Conservation (phyloP, 345 rosid species). For the Populus nigra region DNA sequence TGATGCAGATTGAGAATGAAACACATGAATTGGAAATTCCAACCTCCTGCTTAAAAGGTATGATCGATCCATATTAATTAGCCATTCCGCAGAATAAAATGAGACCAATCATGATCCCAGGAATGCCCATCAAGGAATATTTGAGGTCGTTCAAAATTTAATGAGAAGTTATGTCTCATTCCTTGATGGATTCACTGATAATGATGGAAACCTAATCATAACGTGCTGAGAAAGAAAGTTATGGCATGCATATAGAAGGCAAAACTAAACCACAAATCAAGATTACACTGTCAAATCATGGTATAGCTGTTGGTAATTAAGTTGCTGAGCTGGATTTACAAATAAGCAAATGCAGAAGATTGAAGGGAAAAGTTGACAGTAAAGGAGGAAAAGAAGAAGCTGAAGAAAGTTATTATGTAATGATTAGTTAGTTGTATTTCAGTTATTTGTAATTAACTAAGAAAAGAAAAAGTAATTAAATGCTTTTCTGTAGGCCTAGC, state of each 20-base stretch:
- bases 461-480: no score
- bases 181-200: not conserved
- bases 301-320: no score
- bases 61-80: not conserved
- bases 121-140: not conserved
- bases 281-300: slow-evolving; percentile 16
- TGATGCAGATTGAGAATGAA: not conserved
- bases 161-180: slow-evolving; percentile 10
- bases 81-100: not conserved
- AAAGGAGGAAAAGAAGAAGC: no score
- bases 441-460: no score
- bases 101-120: slow-evolving; percentile 13
- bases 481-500: no score
- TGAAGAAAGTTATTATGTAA: no score
- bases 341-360: no score
- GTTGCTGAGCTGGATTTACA: no score
- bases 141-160: not conserved
- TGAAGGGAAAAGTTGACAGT: no score
- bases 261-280: slow-evolving; percentile 23
- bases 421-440: no score
- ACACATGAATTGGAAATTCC: not conserved
- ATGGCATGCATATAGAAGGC: slow-evolving; percentile 1
- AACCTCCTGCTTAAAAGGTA: not conserved
- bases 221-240: slow-evolving; percentile 8
- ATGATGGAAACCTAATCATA: slow-evolving; percentile 25